Evolutionary conservation across 164 flowering plant species (phyloP).

Genomic region (Vitis vinifera): DNA sequence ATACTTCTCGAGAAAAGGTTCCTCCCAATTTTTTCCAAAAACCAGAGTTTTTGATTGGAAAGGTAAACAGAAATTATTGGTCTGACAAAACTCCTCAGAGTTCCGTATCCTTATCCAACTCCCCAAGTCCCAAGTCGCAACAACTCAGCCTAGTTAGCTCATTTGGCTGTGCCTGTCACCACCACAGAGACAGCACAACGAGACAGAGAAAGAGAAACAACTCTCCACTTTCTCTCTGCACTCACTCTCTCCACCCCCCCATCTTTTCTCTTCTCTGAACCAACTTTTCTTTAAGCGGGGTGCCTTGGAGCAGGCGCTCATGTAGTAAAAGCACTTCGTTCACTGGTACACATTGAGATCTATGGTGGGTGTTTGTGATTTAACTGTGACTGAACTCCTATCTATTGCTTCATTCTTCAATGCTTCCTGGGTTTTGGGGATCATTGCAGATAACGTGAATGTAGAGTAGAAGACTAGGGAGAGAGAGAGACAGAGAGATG

Average conservation of each 20-base stretch:
- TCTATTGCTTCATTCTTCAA: conserved; percentile 17
- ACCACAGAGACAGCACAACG: not conserved
- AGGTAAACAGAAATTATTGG: conserved; percentile 19
- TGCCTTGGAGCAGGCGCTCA: conserved; percentile 18
- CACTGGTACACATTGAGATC: conserved; percentile 16
- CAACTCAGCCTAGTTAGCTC: conserved; percentile 7
- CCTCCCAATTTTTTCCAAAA: no score
- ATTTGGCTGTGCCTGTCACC: not conserved
- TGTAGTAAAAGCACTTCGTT: conserved; percentile 9
- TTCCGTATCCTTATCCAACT: conserved; percentile 32
- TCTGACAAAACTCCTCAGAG: conserved; percentile 23
- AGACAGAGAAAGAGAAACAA: not conserved
- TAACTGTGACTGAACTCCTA: conserved; percentile 8
- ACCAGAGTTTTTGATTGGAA: conserved; percentile 13
- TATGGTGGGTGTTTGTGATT: conserved; percentile 11
- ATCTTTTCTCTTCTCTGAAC: conserved; percentile 6
- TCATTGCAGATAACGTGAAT: not conserved
- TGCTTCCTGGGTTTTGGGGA: conserved; percentile 30
- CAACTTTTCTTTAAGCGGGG: conserved; percentile 3
- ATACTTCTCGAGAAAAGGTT: not conserved
- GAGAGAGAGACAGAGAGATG: not conserved
- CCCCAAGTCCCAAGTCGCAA: not conserved
- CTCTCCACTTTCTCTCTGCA: no score
- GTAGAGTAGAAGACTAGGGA: not conserved
- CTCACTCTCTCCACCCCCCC: not conserved